phyloP scores from a whole-genome alignment of 352 stramenopile species.

The Peronospora tabacina region DNA sequence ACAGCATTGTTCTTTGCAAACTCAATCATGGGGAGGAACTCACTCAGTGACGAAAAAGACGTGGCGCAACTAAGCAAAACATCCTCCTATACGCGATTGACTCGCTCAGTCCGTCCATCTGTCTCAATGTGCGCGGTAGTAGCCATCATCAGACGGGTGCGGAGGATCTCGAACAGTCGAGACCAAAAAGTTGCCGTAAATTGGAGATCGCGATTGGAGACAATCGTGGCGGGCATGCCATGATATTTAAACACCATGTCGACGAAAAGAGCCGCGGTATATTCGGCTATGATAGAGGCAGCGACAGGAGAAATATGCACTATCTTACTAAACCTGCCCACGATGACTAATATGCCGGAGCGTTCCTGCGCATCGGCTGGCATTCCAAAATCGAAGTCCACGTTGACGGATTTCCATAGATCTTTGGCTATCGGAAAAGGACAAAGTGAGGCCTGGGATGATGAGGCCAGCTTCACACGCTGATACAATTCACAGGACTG shows the following conservation, averaged over 20 bases:
- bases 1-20: background rate
- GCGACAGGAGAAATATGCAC: background rate
- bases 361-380: no score
- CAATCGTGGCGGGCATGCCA: background rate
- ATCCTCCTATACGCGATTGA: background rate
- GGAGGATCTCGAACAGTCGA: background rate
- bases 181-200: background rate
- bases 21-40: background rate
- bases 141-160: background rate
- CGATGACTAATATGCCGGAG: no score
- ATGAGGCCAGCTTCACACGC: background rate
- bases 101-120: background rate
- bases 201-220: background rate
- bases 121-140: background rate
- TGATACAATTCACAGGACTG: slow-evolving; percentile 1
- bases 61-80: background rate
- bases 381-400: no score
- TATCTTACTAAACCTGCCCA: background rate
- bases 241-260: background rate
- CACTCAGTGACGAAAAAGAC: background rate
- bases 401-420: no score
- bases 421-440: no score
- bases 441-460: no score
- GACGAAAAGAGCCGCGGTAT: background rate
- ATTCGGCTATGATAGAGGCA: background rate